Base-by-base conservation (phyloP, 371 early-diverging fungal species). In the Smittium mucronatum region DNA sequence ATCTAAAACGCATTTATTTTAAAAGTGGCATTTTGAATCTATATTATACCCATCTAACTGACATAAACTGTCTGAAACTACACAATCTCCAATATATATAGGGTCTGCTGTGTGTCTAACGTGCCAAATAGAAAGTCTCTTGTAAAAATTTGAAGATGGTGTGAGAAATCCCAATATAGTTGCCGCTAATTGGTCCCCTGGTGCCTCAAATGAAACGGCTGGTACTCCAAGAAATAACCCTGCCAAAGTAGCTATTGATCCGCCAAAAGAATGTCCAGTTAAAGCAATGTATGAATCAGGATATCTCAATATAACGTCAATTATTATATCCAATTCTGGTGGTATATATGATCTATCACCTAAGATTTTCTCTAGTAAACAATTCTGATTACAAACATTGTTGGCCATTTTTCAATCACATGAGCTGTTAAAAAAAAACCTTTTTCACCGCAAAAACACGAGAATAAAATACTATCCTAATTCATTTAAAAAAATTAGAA, bases 211-310 rank as follows among this genome's bases (percentile, higher is more conserved):
- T 0, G 92, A 88, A 17, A 97, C 87, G 0, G 87, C 88, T 0
- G 98, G 95, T 2, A 93, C 75, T 28, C 89, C 88, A 77, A 88
- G 90, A 5, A 94, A 92, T 47, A 92, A 79, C 0, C 92, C 95
- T 0, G 94, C 76, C 29, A 98, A 77, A 2, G 87, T 75, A 0
- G 92, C 88, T 8, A 97, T 67, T 0, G 92, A 86, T 1, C 97
- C 95, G 47, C 98, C 98, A 0, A 98, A 84, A 2, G 93, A 92
- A 76, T 98, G 98, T 26, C 98, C 98, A 2, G 94, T 89, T 34
- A 96, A 65, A 87, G 94, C 92, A 25, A 96, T 81, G 2, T 85
- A 78, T 1, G 88, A 83, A 15, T 83, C 72, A 2, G 89, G 89
- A 73, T 89, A 92, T 68, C 81, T 75, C 17, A 81, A 78, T 26